Evolutionary conservation across 2,329 filamentous ascomycete genomes (phyloP).

Genomic region (Parascedosporium putredinis): DNA sequence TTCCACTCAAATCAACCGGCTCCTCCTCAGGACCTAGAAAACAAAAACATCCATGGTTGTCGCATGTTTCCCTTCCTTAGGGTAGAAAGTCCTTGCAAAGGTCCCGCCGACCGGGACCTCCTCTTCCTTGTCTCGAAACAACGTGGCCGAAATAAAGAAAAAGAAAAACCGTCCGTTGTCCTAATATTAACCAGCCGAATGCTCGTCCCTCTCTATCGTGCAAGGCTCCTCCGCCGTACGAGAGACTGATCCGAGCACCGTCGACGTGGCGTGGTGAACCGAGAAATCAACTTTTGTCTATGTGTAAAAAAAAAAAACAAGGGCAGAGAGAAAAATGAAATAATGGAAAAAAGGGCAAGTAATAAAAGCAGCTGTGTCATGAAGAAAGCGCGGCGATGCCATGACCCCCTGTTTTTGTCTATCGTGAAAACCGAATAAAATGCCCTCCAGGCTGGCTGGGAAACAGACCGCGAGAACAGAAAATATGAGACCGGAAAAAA

Average conservation of each 20-base stretch:
- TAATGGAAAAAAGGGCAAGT: constrained; percentile 15
- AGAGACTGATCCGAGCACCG: constrained; percentile 15
- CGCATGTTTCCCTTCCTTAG: constrained; percentile 4
- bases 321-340: too few relatives aligned
- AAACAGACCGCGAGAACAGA: constrained; percentile 26
- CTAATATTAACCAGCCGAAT: constrained; percentile 8
- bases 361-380: constrained; percentile 10
- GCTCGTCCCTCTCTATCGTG: constrained; percentile 7
- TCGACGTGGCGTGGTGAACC: constrained; percentile 25
- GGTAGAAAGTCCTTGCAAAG: neutral
- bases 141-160: constrained; percentile 2
- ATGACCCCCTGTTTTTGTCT: constrained; percentile 31
- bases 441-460: constrained; percentile 22
- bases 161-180: constrained; percentile 7
- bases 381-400: constrained; percentile 30
- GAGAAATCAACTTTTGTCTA: constrained; percentile 61
- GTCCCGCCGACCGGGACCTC: neutral
- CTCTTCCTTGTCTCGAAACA: neutral
- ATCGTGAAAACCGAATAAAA: constrained; percentile 23
- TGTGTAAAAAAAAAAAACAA: constrained; percentile 18
- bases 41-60: constrained; percentile 2
- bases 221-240: constrained; percentile 8
- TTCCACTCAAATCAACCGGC: constrained; percentile 2
- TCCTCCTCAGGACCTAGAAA: constrained; percentile 2
- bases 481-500: constrained; percentile 9